Base-by-base conservation (phyloP, 2,329 filamentous ascomycete genomes). In the Septoria petroselini region DNA sequence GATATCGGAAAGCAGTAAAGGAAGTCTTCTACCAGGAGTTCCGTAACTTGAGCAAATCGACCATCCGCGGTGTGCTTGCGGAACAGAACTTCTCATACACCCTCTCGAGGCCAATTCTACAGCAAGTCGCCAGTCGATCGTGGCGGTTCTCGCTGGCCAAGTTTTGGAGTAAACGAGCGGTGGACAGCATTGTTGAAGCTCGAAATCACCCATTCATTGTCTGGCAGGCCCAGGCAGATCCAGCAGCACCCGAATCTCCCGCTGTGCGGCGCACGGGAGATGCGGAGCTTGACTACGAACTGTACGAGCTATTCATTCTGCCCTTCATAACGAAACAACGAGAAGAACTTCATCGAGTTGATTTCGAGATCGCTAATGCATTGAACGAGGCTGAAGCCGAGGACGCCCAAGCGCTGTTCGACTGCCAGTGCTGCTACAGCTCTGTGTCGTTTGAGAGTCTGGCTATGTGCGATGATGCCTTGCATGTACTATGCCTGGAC, bases 11-110 rank as follows among this genome's bases (percentile, higher is more conserved):
- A 52, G 86, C 86, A 6, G 86, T 85, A 6, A 81, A 81, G 63
- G 70, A 72, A n/a, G 73, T 87, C 18, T 78, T 86, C 18, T 84
- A 82, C 68, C 79, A 82, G 49, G 88, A 93, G 68, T 93, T 91
- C 71, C 84, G 82, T 61, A 84, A 83, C 15, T 71, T 91, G 34
- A 83, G 85, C 9, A 79, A 80, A 50, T 87, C 85, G 1, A 83
- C 86, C 3, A 85, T 91, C 68, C 82, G 84, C 63, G 87, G 84
- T 7, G 86, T 93, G 6, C 77, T 93, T 40, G 87, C 86, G 41
- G 88, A 93, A 67, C 82, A 79, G 63, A 93, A 93, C 69, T 83
- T 87, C 68, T 86, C 84, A 7, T 93, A 91, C 62, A 81, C 85
- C 17, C 78, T 84, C 23, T 83, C 86, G 9, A 78, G 87, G 29